These are phyloP conservation scores for Penicillium griseofulvum DNA, from an alignment of 2,329 filamentous ascomycete species.

Conservation along the genomic window DNA sequence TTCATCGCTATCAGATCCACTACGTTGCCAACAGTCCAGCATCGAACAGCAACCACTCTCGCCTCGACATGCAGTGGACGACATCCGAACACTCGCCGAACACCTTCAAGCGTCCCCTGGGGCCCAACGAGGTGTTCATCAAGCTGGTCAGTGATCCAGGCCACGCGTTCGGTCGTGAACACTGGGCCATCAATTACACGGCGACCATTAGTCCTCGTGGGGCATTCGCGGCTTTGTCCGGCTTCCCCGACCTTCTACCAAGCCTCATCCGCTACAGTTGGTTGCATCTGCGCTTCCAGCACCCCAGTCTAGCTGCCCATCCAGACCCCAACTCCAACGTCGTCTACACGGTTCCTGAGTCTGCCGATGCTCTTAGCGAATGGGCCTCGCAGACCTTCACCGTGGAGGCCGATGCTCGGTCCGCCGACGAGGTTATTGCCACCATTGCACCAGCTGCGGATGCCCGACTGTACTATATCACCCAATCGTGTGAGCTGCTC, in stretches of 20 bases:
- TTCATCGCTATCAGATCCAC: background rate
- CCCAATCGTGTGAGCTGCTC: conserved; percentile 7
- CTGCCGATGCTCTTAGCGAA: background rate
- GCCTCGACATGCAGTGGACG: conserved; percentile 1
- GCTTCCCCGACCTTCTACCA: conserved; percentile 2
- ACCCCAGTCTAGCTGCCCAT: conserved; percentile 18
- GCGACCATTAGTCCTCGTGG: conserved; percentile 15
- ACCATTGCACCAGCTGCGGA: conserved; percentile 7
- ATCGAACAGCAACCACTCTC: background rate
- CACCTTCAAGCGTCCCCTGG: conserved; percentile 12
- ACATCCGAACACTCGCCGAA: background rate
- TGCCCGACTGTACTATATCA: conserved; percentile 14
- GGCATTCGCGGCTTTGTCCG: background rate
- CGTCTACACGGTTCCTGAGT: conserved; percentile 11
- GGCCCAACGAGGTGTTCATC: conserved; percentile 28
- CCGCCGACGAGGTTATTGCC: conserved; percentile 8
- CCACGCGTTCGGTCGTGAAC: conserved; percentile 28
- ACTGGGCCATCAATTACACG: conserved; percentile 32
- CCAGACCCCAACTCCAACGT: conserved; percentile 2
- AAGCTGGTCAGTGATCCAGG: conserved; percentile 31
- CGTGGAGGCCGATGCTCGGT: conserved; percentile 1
- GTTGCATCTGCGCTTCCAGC: conserved; percentile 17
- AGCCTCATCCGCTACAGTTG: conserved; percentile 12
- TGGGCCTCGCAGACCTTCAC: conserved; percentile 18
- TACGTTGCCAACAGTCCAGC: no score